Percentiles rank a stretch among this genome's conserved stretches.
Evolutionary conservation across 2,329 filamentous ascomycete species (phyloP).

Genomic region (Colletotrichum navitas): DNA sequence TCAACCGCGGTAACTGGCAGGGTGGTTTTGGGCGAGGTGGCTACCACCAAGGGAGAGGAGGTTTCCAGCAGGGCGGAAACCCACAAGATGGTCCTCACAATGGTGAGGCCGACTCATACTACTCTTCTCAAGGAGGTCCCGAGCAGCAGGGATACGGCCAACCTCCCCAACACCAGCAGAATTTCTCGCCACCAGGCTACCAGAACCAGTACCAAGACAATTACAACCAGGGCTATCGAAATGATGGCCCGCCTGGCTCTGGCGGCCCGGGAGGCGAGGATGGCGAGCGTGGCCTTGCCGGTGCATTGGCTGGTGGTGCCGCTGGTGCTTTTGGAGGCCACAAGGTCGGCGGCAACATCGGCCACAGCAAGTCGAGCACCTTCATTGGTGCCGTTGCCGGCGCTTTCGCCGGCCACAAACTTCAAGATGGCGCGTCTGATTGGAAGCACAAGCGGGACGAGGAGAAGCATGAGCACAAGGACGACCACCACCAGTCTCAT

Average conservation of each 20-base stretch:
- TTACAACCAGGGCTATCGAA: conserved; percentile 32
- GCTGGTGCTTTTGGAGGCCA: conserved; percentile 57
- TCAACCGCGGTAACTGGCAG: conserved; percentile 27
- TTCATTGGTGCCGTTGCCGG: conserved; percentile 57
- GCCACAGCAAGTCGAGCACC: conserved; percentile 52
- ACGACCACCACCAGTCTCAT: conserved; percentile 27
- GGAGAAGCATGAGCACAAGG: conserved; percentile 50
- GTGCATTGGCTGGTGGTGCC: conserved; percentile 55
- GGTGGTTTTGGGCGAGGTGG: conserved; percentile 19
- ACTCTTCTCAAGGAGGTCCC: conserved; percentile 18
- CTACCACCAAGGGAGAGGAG: conserved; percentile 15
- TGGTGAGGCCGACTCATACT: conserved; percentile 38
- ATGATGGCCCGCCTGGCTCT: conserved; percentile 32
- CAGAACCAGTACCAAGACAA: conserved; percentile 33
- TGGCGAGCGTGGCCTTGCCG: conserved; percentile 58
- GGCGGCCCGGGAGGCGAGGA: conserved; percentile 46
- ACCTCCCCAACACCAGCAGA: conserved; percentile 32
- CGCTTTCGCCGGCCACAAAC: conserved; percentile 57
- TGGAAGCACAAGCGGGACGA: conserved; percentile 57
- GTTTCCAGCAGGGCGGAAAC: conserved; percentile 25
- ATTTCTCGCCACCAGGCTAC: conserved; percentile 31
- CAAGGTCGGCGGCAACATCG: conserved; percentile 56
- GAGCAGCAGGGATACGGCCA: conserved; percentile 35
- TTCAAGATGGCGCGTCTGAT: conserved; percentile 55
- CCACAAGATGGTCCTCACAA: conserved; percentile 11